A percentile compares a stretch with the other conserved stretches of the same genome.
phyloP scores from a whole-genome alignment of 306 rosid genomes.

The Trifolium subterraneum region DNA sequence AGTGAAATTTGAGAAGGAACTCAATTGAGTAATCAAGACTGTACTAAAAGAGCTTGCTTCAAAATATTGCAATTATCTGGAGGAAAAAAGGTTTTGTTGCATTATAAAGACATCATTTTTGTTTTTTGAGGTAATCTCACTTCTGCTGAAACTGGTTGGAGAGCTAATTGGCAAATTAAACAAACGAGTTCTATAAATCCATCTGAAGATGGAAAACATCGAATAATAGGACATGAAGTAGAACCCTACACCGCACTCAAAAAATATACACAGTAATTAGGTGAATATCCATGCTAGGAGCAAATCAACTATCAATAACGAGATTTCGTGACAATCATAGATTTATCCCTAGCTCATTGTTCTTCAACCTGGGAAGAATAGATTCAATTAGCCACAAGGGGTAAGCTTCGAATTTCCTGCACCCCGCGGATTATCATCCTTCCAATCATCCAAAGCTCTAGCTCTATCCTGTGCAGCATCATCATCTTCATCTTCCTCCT shows the following conservation, averaged over 20 bases:
- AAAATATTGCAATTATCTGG: neutral
- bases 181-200: conserved; percentile 15
- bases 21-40: neutral
- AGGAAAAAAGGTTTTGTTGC: neutral
- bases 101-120: neutral
- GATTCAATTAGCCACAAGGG: conserved; percentile 69
- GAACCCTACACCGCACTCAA: conserved; percentile 31
- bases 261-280: conserved; percentile 34
- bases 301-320: conserved; percentile 28
- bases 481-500: conserved; percentile 75
- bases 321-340: conserved; percentile 16
- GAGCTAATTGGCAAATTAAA: conserved; percentile 19
- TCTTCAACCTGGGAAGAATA: conserved; percentile 10
- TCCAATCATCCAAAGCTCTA: conserved; percentile 98
- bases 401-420: conserved; percentile 96
- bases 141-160: neutral
- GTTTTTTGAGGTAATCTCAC: neutral
- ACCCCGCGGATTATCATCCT: conserved; percentile 96
- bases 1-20: neutral
- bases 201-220: neutral
- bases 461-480: conserved; percentile 90
- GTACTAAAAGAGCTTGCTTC: neutral
- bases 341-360: conserved; percentile 19
- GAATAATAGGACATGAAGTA: neutral
- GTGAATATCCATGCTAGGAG: conserved; percentile 18